Conservation (phyloP, 108 stramenopile genomes). For the Skeletonema tropicum region DNA sequence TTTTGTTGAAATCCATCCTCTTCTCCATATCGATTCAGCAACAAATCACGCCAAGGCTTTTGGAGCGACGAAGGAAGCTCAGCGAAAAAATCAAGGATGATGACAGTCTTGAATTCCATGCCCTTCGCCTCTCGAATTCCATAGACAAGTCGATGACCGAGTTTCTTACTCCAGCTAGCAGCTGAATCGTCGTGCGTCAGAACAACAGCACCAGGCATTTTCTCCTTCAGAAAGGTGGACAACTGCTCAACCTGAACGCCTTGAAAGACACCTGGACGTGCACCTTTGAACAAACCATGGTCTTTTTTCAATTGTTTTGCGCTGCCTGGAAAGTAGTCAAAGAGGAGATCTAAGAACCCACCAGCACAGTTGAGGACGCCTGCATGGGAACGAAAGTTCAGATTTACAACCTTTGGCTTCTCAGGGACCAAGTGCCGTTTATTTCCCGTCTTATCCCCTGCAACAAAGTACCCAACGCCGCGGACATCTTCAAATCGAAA, state of each 20-base stretch:
- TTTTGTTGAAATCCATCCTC: not conserved
- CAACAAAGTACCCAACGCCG: slow-evolving; percentile 42
- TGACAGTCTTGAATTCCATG: slow-evolving; percentile 61
- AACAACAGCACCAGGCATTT: slow-evolving; percentile 35
- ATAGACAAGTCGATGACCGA: slow-evolving; percentile 35
- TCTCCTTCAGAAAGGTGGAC: slow-evolving; percentile 21
- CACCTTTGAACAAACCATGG: slow-evolving; percentile 54
- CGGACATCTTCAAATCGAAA: slow-evolving; percentile 69
- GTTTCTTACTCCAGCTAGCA: slow-evolving; percentile 21
- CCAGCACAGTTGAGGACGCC: slow-evolving; percentile 59
- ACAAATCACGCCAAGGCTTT: slow-evolving; percentile 53
- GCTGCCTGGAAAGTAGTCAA: slow-evolving; percentile 42
- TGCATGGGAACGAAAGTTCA: slow-evolving; percentile 64
- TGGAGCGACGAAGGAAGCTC: slow-evolving; percentile 43
- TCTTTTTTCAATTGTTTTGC: slow-evolving; percentile 54
- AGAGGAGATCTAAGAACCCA: slow-evolving; percentile 46
- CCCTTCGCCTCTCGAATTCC: slow-evolving; percentile 63
- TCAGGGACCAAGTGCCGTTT: slow-evolving; percentile 41
- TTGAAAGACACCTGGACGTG: slow-evolving; percentile 54
- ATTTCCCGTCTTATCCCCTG: slow-evolving; percentile 15
- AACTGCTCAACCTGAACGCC: slow-evolving; percentile 23
- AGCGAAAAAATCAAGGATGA: slow-evolving; percentile 63
- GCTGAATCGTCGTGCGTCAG: slow-evolving; percentile 48
- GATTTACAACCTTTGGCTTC: slow-evolving; percentile 52
- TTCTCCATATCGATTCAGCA: slow-evolving; percentile 23